phyloP scores from a whole-genome alignment of 768 basidiomycete genomes.

The Fomitopsis serialis region DNA sequence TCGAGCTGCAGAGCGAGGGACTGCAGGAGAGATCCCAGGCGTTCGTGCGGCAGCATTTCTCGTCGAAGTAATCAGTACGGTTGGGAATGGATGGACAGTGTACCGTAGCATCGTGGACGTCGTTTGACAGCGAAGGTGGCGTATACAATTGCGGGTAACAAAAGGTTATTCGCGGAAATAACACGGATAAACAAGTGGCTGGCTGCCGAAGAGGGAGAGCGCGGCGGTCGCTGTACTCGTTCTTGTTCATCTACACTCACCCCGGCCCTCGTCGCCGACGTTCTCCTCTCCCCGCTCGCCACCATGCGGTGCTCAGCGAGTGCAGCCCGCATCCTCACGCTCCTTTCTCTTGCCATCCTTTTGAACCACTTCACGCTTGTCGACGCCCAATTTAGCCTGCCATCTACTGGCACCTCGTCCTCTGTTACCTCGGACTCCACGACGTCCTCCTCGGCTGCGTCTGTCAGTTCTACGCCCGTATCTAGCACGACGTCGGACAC shows the following conservation, averaged over 20 bases:
- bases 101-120: too few species aligned
- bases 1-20: constrained; percentile 10
- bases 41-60: not conserved
- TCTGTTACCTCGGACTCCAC: not conserved
- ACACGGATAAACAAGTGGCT: not conserved
- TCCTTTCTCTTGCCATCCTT: constrained; percentile 27
- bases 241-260: not conserved
- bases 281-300: constrained; percentile 4
- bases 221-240: not conserved
- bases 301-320: constrained; percentile 23
- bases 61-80: not conserved
- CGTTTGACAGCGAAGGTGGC: too few species aligned
- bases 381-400: constrained; percentile 12
- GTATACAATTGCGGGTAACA: too few species aligned
- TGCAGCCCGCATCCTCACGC: constrained; percentile 23
- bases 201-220: too few species aligned
- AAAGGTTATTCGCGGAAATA: too few species aligned
- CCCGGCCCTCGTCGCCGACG: constrained; percentile 2
- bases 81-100: too few species aligned
- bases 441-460: not conserved
- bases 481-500: not conserved
- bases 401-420: not conserved
- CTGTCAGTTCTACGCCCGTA: not conserved
- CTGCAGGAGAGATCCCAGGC: not conserved
- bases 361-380: constrained; percentile 22